These are phyloP conservation scores for Acanthochlamys bracteata DNA, from an alignment of 106 monocot species.

Conservation along the genomic window DNA sequence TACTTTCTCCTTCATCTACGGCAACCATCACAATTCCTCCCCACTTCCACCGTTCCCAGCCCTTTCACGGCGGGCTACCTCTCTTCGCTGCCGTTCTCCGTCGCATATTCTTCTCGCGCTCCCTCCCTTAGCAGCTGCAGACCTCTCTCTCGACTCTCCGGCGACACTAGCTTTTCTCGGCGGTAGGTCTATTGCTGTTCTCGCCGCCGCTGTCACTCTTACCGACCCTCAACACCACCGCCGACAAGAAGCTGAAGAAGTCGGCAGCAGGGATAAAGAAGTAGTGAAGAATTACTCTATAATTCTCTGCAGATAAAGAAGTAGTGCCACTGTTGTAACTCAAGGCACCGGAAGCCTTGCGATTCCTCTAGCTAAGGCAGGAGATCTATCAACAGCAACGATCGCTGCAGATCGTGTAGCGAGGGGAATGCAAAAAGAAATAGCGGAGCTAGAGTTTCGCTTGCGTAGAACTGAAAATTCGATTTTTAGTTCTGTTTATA, in stretches of 20 bases:
- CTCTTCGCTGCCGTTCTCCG: slow-evolving; percentile 8
- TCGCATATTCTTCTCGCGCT: slow-evolving; percentile 14
- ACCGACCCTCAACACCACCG: slow-evolving; percentile 89
- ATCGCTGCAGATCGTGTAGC: slow-evolving; percentile 40
- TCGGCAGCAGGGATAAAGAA: slow-evolving; percentile 80
- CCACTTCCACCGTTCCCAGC: slow-evolving; percentile 8
- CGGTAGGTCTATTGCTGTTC: slow-evolving; percentile 46
- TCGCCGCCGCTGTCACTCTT: slow-evolving; percentile 67
- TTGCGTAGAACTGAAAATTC: too few species aligned
- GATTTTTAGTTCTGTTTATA: too few species aligned
- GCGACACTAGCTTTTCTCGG: slow-evolving; percentile 35
- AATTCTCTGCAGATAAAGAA: too few species aligned
- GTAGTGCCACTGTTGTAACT: slow-evolving; percentile 26
- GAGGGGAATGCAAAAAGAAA: too few species aligned
- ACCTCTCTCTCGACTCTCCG: slow-evolving; percentile 25
- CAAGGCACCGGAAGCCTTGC: slow-evolving; percentile 86
- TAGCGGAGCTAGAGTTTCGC: too few species aligned
- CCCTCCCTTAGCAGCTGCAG: slow-evolving; percentile 17
- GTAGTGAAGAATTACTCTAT: slow-evolving; percentile 79
- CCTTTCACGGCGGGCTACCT: not conserved
- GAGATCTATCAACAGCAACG: slow-evolving; percentile 92
- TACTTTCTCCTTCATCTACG: not conserved
- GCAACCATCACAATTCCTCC: not conserved
- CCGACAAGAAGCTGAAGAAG: slow-evolving; percentile 57
- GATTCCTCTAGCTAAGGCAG: slow-evolving; percentile 73